Conservation (phyloP, 371 early-diverging fungal species). For the Parasitella parasitica region DNA sequence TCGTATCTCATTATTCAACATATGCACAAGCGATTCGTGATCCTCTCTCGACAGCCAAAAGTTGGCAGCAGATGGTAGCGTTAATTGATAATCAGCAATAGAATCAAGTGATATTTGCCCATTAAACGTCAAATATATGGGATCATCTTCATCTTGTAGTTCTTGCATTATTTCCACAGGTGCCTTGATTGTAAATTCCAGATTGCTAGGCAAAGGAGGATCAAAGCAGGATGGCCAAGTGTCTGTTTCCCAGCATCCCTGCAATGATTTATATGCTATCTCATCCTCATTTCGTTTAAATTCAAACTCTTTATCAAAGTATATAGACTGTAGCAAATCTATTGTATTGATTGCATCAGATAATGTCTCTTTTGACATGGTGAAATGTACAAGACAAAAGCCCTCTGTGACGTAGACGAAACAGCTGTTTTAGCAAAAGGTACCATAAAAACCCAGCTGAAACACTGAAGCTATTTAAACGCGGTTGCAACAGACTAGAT, state of each 20-base stretch:
- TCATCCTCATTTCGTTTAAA: slow-evolving; percentile 13
- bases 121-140: not conserved
- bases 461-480: not conserved
- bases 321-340: slow-evolving; percentile 22
- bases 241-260: slow-evolving; percentile 1
- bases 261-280: not conserved
- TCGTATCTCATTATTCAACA: slow-evolving; percentile 5
- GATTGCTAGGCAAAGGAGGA: not conserved
- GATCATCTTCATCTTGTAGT: not conserved
- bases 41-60: slow-evolving; percentile 34
- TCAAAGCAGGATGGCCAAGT: not conserved
- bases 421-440: not conserved
- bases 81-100: slow-evolving; percentile 6
- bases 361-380: slow-evolving; percentile 3
- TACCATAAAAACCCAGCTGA: not conserved
- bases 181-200: slow-evolving; percentile 17
- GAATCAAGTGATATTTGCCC: slow-evolving; percentile 1
- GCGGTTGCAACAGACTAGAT: not conserved
- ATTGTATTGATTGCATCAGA: slow-evolving; percentile 18
- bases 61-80: slow-evolving; percentile 25
- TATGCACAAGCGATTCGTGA: slow-evolving; percentile 17
- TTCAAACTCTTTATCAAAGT: slow-evolving; percentile 25
- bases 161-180: slow-evolving; percentile 8
- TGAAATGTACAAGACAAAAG: not conserved
- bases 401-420: not conserved